phyloP scores from a whole-genome alignment of 768 basidiomycete genomes.

The Lactifluus pinguis region DNA sequence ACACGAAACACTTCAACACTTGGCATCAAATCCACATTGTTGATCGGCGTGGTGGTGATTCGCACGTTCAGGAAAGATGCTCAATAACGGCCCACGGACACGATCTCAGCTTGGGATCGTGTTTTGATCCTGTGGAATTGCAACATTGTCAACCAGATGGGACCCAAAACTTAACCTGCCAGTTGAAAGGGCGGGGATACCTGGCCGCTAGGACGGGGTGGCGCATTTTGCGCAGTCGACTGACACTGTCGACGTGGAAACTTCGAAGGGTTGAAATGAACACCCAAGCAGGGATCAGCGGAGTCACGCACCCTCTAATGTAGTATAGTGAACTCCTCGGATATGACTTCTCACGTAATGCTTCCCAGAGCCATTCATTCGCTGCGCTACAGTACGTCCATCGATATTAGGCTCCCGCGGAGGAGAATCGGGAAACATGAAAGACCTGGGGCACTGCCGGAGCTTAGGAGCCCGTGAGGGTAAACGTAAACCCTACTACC shows the following conservation, averaged over 20 bases:
- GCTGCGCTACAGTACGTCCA: background rate
- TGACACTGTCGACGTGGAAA: background rate
- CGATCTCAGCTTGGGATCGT: background rate
- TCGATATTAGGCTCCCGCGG: background rate
- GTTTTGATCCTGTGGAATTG: background rate
- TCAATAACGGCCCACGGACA: background rate
- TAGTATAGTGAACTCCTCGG: background rate
- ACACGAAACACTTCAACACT: background rate
- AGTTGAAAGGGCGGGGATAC: background rate
- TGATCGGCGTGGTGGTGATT: background rate
- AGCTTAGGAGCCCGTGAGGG: background rate
- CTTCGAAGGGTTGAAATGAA: background rate
- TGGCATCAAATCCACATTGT: background rate
- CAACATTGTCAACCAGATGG: background rate
- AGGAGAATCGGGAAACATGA: background rate
- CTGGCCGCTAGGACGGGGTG: background rate
- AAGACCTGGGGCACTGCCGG: background rate
- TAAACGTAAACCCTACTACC: no score
- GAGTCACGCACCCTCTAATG: background rate
- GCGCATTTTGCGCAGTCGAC: background rate
- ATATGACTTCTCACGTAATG: background rate
- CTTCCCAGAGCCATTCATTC: background rate
- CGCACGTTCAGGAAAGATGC: background rate
- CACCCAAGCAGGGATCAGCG: background rate
- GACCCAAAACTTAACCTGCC: no score